phyloP scores from a whole-genome alignment of 495 filamentous ascomycete genomes.

The Hypoxylon lenormandii region DNA sequence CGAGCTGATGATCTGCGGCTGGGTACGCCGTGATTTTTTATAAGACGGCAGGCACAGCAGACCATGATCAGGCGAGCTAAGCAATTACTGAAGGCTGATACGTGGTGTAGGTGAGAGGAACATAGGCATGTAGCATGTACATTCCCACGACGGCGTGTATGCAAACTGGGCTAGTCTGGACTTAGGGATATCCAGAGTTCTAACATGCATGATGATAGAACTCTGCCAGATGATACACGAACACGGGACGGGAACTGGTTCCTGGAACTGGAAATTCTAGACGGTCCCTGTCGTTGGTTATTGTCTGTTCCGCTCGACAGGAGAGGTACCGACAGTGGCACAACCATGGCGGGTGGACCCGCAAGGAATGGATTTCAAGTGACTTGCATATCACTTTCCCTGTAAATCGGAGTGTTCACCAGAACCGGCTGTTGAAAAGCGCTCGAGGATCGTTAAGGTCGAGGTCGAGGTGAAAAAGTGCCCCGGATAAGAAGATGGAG shows the following conservation, averaged over 20 bases:
- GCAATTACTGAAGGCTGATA: constrained; percentile 11
- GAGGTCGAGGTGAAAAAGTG: too few relatives aligned
- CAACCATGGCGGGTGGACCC: constrained; percentile 1
- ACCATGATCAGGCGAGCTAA: constrained; percentile 24
- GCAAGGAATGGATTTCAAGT: constrained; percentile 4
- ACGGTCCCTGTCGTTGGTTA: not conserved
- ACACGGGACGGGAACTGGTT: constrained; percentile 3
- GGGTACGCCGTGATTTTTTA: constrained; percentile 23
- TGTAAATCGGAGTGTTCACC: constrained; percentile 9
- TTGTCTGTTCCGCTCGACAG: constrained; percentile 2
- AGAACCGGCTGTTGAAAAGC: constrained; percentile 14
- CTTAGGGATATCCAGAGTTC: constrained; percentile 1
- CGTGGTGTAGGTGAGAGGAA: constrained; percentile 11
- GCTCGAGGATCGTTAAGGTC: constrained; percentile 19
- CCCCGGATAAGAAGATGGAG: constrained; percentile 4
- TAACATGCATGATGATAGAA: constrained; percentile 1
- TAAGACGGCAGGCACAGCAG: constrained; percentile 18
- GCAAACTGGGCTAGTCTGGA: constrained; percentile 11
- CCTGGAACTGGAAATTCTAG: constrained; percentile 1
- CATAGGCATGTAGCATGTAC: not conserved
- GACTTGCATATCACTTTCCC: not conserved
- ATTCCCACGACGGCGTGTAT: constrained; percentile 6
- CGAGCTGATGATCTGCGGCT: constrained; percentile 21
- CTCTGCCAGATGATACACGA: not conserved
- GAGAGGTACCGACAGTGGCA: constrained; percentile 1